A percentile compares a stretch with the other conserved stretches of the same genome.
Conservation (phyloP, 768 basidiomycete genomes). For the Vararia minispora region DNA sequence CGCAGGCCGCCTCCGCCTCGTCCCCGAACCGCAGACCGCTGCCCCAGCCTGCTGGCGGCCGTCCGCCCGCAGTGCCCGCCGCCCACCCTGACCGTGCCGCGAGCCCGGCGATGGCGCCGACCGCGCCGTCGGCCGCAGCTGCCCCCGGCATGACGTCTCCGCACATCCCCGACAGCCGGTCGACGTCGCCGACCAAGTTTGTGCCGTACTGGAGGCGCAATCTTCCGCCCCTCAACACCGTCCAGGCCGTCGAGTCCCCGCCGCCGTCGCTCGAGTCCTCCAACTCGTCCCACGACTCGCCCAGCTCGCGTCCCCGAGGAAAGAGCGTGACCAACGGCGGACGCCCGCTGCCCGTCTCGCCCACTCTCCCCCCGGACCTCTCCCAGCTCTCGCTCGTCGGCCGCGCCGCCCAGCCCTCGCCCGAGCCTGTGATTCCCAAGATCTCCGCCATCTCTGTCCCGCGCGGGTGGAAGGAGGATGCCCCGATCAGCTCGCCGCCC, state of each 20-base stretch:
- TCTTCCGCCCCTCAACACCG: slow-evolving; percentile 11
- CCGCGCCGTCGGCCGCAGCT: not conserved
- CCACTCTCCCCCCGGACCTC: no score
- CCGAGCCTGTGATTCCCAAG: no score
- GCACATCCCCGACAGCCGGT: not conserved
- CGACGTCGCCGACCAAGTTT: slow-evolving; percentile 6
- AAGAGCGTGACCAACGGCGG: no score
- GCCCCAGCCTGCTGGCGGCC: slow-evolving; percentile 7
- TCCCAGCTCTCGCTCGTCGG: no score
- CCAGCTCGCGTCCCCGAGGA: no score
- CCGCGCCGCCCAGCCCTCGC: no score
- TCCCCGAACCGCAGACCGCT: slow-evolving; percentile 1
- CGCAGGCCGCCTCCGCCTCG: not conserved
- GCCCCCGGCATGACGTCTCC: not conserved
- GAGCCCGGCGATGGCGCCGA: not conserved
- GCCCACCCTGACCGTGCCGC: slow-evolving; percentile 11
- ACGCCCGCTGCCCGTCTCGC: no score
- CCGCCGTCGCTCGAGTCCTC: slow-evolving; percentile 3
- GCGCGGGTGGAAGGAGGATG: no score
- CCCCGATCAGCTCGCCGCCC: no score
- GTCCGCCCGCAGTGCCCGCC: slow-evolving; percentile 8
- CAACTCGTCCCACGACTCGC: no score
- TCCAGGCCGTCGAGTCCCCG: slow-evolving; percentile 4
- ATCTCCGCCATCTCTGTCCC: no score
- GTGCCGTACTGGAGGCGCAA: slow-evolving; percentile 15